These are phyloP conservation scores for Quercus tomentella DNA, from an alignment of 331 rosid genomes.

Conservation along the genomic window DNA sequence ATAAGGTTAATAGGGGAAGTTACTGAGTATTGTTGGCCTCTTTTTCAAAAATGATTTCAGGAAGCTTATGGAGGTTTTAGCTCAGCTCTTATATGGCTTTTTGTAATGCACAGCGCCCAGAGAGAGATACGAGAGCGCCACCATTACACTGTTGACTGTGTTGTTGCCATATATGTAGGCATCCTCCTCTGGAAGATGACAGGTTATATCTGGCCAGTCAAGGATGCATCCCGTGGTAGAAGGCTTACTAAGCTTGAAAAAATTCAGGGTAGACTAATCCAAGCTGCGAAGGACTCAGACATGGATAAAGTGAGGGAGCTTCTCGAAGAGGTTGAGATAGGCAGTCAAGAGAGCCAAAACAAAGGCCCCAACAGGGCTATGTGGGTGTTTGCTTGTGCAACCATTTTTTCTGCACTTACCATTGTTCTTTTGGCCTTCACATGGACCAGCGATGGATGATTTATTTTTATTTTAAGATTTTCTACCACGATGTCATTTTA, in stretches of 20 bases:
- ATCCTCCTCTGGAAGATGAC: conserved; percentile 90
- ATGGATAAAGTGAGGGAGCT: conserved; percentile 78
- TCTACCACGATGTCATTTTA: too few species aligned
- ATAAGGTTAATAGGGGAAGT: not conserved
- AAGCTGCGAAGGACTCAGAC: conserved; percentile 86
- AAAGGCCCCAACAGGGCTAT: conserved; percentile 28
- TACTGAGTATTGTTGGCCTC: conserved; percentile 9
- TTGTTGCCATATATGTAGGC: conserved; percentile 88
- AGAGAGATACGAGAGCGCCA: conserved; percentile 91
- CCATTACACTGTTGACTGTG: conserved; percentile 75
- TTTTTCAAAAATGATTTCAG: conserved; percentile 38
- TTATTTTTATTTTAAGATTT: not conserved
- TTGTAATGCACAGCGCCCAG: conserved; percentile 78
- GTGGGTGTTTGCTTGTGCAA: conserved; percentile 43
- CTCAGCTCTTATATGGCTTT: conserved; percentile 81
- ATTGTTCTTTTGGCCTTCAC: conserved; percentile 66
- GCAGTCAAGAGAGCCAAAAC: conserved; percentile 44
- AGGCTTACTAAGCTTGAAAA: conserved; percentile 54
- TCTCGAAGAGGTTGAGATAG: conserved; percentile 54
- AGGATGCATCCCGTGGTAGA: conserved; percentile 18
- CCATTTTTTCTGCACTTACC: conserved; percentile 43
- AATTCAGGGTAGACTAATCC: conserved; percentile 65
- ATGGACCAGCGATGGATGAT: conserved; percentile 74
- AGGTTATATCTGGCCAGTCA: conserved; percentile 65
- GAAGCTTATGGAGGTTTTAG: conserved; percentile 93